These are phyloP conservation scores for Chalciporus chontae DNA, from an alignment of 768 basidiomycete species.

Conservation along the genomic window DNA sequence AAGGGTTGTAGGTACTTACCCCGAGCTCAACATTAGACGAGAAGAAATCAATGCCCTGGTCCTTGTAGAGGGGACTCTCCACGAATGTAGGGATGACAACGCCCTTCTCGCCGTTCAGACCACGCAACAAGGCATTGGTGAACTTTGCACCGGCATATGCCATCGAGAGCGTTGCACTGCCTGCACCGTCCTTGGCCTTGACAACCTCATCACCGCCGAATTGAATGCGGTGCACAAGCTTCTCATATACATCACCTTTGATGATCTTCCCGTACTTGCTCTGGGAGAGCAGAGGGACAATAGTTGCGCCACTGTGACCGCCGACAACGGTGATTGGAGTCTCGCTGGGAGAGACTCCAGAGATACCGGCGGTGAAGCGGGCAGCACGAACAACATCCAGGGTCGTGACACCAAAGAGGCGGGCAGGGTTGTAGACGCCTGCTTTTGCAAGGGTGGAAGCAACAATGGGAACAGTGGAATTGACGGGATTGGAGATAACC, in stretches of 20 bases:
- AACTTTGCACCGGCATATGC: slow-evolving; percentile 76
- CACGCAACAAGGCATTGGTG: slow-evolving; percentile 55
- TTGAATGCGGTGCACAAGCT: slow-evolving; percentile 91
- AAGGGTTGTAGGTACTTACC: slow-evolving; percentile 42
- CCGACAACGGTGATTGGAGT: slow-evolving; percentile 84
- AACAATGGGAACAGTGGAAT: slow-evolving; percentile 97
- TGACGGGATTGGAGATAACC: slow-evolving; percentile 99
- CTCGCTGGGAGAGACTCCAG: slow-evolving; percentile 61
- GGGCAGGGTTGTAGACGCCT: slow-evolving; percentile 86
- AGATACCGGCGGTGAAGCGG: slow-evolving; percentile 78
- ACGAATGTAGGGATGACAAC: slow-evolving; percentile 82
- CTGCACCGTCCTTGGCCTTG: slow-evolving; percentile 91
- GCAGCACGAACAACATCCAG: slow-evolving; percentile 97
- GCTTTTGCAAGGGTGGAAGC: slow-evolving; percentile 88
- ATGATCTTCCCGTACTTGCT: slow-evolving; percentile 64
- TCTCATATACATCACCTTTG: slow-evolving; percentile 67
- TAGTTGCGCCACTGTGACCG: slow-evolving; percentile 96
- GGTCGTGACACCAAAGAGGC: slow-evolving; percentile 94
- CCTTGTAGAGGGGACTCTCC: slow-evolving; percentile 79
- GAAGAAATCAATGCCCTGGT: slow-evolving; percentile 92
- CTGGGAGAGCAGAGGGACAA: slow-evolving; percentile 94
- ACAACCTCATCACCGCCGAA: slow-evolving; percentile 99
- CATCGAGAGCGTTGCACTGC: slow-evolving; percentile 75
- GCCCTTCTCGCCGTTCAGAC: slow-evolving; percentile 63
- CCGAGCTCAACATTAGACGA: slow-evolving; percentile 92